These are phyloP conservation scores for Fermentozyma sake DNA, from an alignment of 1,139 yeast species.

Conservation along the genomic window DNA sequence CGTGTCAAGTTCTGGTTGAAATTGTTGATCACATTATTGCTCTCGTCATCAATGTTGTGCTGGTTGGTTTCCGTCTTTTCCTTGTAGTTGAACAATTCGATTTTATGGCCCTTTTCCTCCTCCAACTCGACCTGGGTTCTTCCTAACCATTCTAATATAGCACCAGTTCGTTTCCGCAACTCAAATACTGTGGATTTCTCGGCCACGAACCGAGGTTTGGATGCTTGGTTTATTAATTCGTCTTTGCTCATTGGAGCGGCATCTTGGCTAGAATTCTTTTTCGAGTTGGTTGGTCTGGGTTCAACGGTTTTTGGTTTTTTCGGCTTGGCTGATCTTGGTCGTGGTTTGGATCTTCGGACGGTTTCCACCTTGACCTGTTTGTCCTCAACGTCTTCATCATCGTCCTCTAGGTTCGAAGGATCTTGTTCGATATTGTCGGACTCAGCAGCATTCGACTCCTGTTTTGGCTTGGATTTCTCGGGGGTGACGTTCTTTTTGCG, in stretches of 20 bases:
- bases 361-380: constrained; percentile 7
- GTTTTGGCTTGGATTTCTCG: constrained; percentile 3
- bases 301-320: constrained; percentile 9
- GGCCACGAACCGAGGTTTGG: constrained; percentile 79
- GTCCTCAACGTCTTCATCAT: constrained; percentile 9
- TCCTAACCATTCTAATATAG: constrained; percentile 85
- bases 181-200: constrained; percentile 71
- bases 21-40: constrained; percentile 31
- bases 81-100: constrained; percentile 37
- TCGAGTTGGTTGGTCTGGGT: constrained; percentile 1
- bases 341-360: constrained; percentile 7
- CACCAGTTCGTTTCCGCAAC: constrained; percentile 82
- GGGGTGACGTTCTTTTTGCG: neutral
- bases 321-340: constrained; percentile 7
- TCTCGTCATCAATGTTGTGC: constrained; percentile 29
- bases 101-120: constrained; percentile 59
- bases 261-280: neutral
- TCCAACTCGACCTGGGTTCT: constrained; percentile 79
- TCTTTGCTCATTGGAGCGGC: constrained; percentile 24
- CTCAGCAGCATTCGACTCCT: constrained; percentile 12
- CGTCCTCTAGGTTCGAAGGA: constrained; percentile 14
- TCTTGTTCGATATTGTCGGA: constrained; percentile 11
- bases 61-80: constrained; percentile 8
- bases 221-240: constrained; percentile 55
- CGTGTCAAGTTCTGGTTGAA: constrained; percentile 56